Evolutionary conservation across 2,329 filamentous ascomycete species (phyloP).

Genomic region (Sarocladium strictum): DNA sequence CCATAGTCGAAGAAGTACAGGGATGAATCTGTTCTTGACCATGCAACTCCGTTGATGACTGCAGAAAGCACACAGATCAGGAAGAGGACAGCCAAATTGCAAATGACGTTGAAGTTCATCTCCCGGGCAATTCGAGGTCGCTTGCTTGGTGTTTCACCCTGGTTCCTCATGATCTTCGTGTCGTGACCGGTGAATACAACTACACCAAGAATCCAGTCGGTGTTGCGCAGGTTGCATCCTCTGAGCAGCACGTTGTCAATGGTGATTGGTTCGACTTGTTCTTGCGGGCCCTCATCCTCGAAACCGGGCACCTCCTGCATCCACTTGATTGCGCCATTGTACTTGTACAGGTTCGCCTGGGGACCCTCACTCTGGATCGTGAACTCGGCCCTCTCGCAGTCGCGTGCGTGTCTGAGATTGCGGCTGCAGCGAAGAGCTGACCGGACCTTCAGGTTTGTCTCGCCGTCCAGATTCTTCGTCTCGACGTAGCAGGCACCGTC

Average conservation of each 20-base stretch:
- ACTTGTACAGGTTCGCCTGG: slow-evolving; percentile 91
- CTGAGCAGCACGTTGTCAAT: slow-evolving; percentile 95
- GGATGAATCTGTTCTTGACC: slow-evolving; percentile 69
- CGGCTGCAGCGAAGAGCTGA: slow-evolving; percentile 83
- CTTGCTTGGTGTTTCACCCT: slow-evolving; percentile 91
- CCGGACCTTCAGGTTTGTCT: slow-evolving; percentile 95
- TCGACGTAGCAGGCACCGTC: slow-evolving; percentile 97
- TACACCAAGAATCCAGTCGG: slow-evolving; percentile 89
- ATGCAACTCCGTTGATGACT: slow-evolving; percentile 78
- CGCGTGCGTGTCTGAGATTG: slow-evolving; percentile 76
- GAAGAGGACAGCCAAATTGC: slow-evolving; percentile 89
- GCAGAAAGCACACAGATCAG: slow-evolving; percentile 83
- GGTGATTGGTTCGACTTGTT: slow-evolving; percentile 86
- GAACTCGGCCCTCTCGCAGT: slow-evolving; percentile 89
- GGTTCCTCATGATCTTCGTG: slow-evolving; percentile 99
- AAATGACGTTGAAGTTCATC: slow-evolving; percentile 94
- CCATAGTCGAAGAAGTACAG: slow-evolving; percentile 79
- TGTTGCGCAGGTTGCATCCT: slow-evolving; percentile 90
- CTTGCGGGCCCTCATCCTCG: slow-evolving; percentile 54
- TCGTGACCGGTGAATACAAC: slow-evolving; percentile 93
- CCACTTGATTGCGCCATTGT: slow-evolving; percentile 87
- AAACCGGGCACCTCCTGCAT: slow-evolving; percentile 63
- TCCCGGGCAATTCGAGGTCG: slow-evolving; percentile 85
- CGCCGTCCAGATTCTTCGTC: slow-evolving; percentile 95
- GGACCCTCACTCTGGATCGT: slow-evolving; percentile 83